Evolutionary conservation across 2,329 filamentous ascomycete genomes (phyloP).

Genomic region (Decorospora gaudefroyi): DNA sequence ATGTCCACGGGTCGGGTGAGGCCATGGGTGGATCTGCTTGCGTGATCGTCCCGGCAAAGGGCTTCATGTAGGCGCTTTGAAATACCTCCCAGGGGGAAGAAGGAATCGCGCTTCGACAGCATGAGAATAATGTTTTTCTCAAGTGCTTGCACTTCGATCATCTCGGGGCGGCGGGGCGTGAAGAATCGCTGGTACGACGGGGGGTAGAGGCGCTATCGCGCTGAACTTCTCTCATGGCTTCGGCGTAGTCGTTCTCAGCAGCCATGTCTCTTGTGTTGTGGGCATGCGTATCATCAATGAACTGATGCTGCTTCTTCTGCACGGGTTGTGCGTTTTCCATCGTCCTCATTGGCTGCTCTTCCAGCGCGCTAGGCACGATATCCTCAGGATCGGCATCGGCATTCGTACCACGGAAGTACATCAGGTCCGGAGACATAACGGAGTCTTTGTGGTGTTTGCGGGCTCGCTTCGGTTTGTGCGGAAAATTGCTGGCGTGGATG

Average conservation of each 20-base stretch:
- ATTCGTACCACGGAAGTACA: constrained; percentile 15
- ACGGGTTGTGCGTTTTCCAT: constrained; percentile 21
- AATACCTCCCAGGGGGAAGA: neutral
- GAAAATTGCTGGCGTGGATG: constrained; percentile 37
- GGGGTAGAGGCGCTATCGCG: constrained; percentile 17
- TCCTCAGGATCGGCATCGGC: constrained; percentile 35
- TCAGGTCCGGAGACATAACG: constrained; percentile 27
- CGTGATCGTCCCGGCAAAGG: too few relatives aligned
- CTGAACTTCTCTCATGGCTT: constrained; percentile 37
- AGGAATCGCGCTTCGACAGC: neutral
- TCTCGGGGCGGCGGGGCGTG: constrained; percentile 1
- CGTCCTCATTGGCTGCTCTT: constrained; percentile 20
- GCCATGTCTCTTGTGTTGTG: constrained; percentile 24
- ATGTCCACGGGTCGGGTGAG: too few relatives aligned
- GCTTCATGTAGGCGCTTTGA: too few relatives aligned
- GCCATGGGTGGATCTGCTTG: too few relatives aligned
- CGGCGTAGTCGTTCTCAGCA: constrained; percentile 37
- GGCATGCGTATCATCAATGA: constrained; percentile 23
- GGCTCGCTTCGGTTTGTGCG: constrained; percentile 27
- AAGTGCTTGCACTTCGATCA: constrained; percentile 3
- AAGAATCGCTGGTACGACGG: constrained; percentile 5
- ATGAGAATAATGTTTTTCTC: neutral
- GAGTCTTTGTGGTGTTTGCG: constrained; percentile 35
- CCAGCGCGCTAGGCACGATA: constrained; percentile 37
- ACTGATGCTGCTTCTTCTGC: constrained; percentile 27